A percentile compares a stretch with the other conserved stretches of the same genome.
phyloP scores from a whole-genome alignment of 768 basidiomycete species.

The Tephrocybe sp. region DNA sequence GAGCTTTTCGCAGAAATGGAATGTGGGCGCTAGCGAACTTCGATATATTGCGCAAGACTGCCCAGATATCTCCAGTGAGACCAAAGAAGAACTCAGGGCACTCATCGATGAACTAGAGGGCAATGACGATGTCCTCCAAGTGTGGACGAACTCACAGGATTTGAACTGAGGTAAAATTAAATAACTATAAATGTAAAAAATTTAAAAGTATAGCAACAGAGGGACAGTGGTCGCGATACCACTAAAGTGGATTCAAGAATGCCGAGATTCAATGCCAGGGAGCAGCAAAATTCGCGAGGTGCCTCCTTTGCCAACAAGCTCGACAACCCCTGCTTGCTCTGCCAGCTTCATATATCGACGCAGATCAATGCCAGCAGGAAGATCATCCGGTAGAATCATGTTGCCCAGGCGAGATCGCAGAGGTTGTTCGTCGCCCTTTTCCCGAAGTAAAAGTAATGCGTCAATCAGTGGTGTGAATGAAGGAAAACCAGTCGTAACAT shows the following conservation, averaged over 20 bases:
- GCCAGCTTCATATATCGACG: conserved; percentile 14
- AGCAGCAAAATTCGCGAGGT: conserved; percentile 16
- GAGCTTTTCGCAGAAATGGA: conserved; percentile 19
- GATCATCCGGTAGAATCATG: background rate
- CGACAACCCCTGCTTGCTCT: conserved; percentile 7
- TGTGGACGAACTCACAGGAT: conserved; percentile 55
- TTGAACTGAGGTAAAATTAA: background rate
- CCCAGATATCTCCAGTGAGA: conserved; percentile 37
- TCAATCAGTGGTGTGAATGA: background rate
- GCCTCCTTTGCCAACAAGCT: conserved; percentile 9
- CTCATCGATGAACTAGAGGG: conserved; percentile 56
- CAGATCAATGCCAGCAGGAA: conserved; percentile 13
- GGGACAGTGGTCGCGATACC: no score
- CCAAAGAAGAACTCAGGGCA: conserved; percentile 36
- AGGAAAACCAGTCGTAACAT: background rate
- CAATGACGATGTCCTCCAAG: conserved; percentile 56
- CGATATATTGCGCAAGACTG: conserved; percentile 52
- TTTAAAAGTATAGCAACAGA: no score
- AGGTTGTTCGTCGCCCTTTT: conserved; percentile 2
- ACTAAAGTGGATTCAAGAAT: no score
- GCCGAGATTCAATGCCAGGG: background rate
- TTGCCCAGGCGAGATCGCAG: conserved; percentile 12
- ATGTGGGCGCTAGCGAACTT: conserved; percentile 34
- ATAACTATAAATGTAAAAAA: background rate
- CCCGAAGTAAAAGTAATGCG: background rate